Percentiles rank a stretch among this genome's conserved stretches.
phyloP scores from a whole-genome alignment of 768 basidiomycete species.

The Fomitopsis pulvina region DNA sequence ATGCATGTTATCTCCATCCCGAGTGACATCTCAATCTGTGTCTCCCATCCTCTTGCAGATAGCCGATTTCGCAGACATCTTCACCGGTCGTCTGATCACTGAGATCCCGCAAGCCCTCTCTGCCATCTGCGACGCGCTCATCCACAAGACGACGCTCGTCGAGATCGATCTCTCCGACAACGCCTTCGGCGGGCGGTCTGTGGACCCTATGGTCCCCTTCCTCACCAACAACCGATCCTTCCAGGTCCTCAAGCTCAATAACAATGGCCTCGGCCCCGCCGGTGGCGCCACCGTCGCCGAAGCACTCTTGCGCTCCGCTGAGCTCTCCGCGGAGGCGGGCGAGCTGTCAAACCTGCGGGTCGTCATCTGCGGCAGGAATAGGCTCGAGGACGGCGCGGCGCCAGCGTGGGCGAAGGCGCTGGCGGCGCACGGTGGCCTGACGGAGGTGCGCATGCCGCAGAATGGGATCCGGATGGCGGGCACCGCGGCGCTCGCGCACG shows the following conservation, averaged over 20 bases:
- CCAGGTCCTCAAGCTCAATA: slow-evolving; percentile 85
- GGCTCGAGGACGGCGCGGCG: slow-evolving; percentile 90
- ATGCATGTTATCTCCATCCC: slow-evolving; percentile 3
- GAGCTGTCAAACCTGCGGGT: slow-evolving; percentile 65
- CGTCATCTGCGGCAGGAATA: slow-evolving; percentile 90
- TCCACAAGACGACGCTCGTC: slow-evolving; percentile 69
- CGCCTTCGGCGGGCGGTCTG: slow-evolving; percentile 92
- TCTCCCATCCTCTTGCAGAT: slow-evolving; percentile 41
- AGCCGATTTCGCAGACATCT: slow-evolving; percentile 96
- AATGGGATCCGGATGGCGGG: slow-evolving; percentile 96
- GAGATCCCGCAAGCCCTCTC: slow-evolving; percentile 91
- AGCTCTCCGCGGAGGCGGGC: slow-evolving; percentile 57
- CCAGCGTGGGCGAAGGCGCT: slow-evolving; percentile 83
- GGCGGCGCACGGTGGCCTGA: slow-evolving; percentile 71
- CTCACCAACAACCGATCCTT: slow-evolving; percentile 77
- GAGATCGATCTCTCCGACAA: slow-evolving; percentile 94
- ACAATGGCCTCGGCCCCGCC: slow-evolving; percentile 91
- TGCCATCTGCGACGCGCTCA: slow-evolving; percentile 83
- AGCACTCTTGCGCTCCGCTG: slow-evolving; percentile 74
- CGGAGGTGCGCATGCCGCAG: slow-evolving; percentile 91
- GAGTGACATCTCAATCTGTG: not conserved
- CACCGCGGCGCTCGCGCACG: slow-evolving; percentile 69
- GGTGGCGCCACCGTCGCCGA: slow-evolving; percentile 83
- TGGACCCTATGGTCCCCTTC: slow-evolving; percentile 89
- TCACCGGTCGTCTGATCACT: slow-evolving; percentile 91